Evolutionary conservation across 768 basidiomycete genomes (phyloP).

Genomic region (Termitomyces sp.): DNA sequence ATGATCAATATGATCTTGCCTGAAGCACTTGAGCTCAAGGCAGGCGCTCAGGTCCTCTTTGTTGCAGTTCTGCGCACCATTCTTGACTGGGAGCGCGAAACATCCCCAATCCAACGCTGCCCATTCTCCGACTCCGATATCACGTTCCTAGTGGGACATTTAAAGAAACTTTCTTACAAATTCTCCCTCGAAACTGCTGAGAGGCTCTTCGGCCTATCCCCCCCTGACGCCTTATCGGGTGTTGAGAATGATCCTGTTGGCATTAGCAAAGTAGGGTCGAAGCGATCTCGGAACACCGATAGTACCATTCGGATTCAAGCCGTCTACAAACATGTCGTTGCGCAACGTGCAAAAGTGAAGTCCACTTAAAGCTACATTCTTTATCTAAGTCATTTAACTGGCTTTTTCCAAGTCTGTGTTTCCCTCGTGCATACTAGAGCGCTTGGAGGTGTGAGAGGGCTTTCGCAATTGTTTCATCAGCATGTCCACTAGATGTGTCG

Average conservation of each 20-base stretch:
- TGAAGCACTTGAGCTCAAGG: background rate
- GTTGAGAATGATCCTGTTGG: background rate
- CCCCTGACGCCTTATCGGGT: background rate
- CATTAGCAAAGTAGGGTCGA: background rate
- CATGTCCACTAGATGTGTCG: background rate
- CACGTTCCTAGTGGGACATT: background rate
- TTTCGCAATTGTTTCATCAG: background rate
- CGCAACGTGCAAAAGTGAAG: background rate
- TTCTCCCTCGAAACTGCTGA: conserved; percentile 1
- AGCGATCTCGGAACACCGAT: background rate
- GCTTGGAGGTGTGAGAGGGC: background rate
- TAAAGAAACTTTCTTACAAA: background rate
- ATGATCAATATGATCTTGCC: background rate
- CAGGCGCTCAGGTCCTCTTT: background rate
- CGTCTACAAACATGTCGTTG: background rate
- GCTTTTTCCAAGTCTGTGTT: background rate
- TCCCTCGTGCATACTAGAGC: background rate
- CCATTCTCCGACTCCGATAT: conserved; percentile 4
- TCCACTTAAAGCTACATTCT: background rate
- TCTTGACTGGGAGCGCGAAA: conserved; percentile 4
- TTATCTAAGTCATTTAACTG: background rate
- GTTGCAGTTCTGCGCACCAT: background rate
- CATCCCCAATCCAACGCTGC: background rate
- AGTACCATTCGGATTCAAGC: background rate
- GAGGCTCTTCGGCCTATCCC: background rate